Conservation (phyloP, 805 yeast species). For the Pichia insulana region DNA sequence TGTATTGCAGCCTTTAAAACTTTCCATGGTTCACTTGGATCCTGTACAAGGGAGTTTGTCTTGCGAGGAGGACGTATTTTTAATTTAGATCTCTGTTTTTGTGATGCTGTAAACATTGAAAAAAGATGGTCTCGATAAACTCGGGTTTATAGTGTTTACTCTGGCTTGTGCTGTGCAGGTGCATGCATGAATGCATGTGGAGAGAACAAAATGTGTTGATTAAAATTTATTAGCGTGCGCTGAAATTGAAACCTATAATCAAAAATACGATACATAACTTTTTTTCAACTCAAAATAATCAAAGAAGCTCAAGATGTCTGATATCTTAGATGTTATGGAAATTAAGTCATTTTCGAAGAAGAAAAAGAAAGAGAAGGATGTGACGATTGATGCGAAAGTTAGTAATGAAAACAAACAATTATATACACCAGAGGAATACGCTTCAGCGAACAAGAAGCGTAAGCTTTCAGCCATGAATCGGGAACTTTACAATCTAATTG, state of each 20-base stretch:
- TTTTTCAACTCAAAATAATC: too few relatives aligned
- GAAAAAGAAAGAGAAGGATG: slow-evolving; percentile 33
- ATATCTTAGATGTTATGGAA: slow-evolving; percentile 70
- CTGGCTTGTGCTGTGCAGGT: too few relatives aligned
- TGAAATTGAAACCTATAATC: too few relatives aligned
- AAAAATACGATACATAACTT: too few relatives aligned
- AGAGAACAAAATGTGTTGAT: too few relatives aligned
- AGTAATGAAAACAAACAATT: slow-evolving; percentile 5
- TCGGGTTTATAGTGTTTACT: too few relatives aligned
- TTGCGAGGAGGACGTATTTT: slow-evolving; percentile 63
- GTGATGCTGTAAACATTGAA: slow-evolving; percentile 3
- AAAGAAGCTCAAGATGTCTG: slow-evolving; percentile 29
- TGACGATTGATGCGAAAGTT: slow-evolving; percentile 11
- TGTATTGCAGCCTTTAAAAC: slow-evolving; percentile 56
- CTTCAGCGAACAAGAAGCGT: slow-evolving; percentile 24
- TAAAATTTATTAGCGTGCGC: too few relatives aligned
- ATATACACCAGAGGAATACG: slow-evolving; percentile 19
- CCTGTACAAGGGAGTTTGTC: slow-evolving; percentile 29
- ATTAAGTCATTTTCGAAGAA: slow-evolving; percentile 27
- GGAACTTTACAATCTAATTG: slow-evolving; percentile 79
- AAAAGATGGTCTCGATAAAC: neutral
- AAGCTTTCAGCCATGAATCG: slow-evolving; percentile 66
- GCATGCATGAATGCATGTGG: too few relatives aligned
- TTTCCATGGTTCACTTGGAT: slow-evolving; percentile 61
- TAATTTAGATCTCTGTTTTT: slow-evolving; percentile 31